Evolutionary conservation across 73 alveolate genomes (phyloP).

Genomic region (Paramecium biaurelia): DNA sequence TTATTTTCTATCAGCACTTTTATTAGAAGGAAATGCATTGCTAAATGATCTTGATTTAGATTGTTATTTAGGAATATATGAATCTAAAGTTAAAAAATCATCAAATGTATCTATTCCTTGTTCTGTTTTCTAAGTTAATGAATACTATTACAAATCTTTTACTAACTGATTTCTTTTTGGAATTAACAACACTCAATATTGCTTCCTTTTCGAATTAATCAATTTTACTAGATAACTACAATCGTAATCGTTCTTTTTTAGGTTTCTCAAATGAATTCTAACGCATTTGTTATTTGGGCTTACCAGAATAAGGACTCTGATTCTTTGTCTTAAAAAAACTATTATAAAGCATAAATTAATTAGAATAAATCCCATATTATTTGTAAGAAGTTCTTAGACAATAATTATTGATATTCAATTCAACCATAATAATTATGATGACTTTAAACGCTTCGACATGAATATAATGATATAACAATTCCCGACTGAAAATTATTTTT

Average conservation of each 20-base stretch:
- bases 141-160: background rate
- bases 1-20: background rate
- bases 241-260: background rate
- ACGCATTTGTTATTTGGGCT: background rate
- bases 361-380: background rate
- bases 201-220: background rate
- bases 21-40: background rate
- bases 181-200: background rate
- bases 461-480: background rate
- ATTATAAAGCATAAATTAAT: background rate
- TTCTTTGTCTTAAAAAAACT: background rate
- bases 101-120: background rate
- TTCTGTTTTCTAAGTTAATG: background rate
- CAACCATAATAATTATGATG: background rate
- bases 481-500: conserved; percentile 5
- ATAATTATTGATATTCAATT: background rate
- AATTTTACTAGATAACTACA: background rate
- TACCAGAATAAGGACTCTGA: background rate
- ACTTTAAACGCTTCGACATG: background rate
- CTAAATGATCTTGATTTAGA: background rate
- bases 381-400: background rate
- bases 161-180: background rate
- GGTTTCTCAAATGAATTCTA: background rate
- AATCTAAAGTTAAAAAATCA: background rate
- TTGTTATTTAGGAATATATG: background rate